Conservation (phyloP, 2,329 filamentous ascomycete species). For the Mycogone perniciosa region DNA sequence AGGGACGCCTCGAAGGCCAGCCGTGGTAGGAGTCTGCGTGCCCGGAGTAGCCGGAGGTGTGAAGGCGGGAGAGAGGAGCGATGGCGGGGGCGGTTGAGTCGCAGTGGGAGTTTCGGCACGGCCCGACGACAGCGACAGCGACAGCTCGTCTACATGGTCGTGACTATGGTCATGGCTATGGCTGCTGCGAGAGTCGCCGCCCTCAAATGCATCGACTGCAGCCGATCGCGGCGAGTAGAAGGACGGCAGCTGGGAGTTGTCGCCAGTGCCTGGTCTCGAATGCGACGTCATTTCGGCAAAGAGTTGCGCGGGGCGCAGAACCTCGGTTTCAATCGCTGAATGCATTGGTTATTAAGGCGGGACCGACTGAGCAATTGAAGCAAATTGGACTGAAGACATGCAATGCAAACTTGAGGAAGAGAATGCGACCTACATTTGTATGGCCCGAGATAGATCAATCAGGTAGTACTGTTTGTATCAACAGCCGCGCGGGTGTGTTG, state of each 20-base stretch:
- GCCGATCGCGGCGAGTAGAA: constrained; percentile 41
- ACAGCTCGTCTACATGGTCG: constrained; percentile 30
- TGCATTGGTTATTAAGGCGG: constrained; percentile 3
- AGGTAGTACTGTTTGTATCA: not conserved
- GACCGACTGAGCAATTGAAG: no score
- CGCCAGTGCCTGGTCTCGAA: constrained; percentile 7
- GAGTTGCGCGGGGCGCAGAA: constrained; percentile 3
- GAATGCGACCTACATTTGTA: not conserved
- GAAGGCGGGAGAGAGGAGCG: constrained; percentile 81
- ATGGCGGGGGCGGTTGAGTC: constrained; percentile 44
- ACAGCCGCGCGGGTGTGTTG: constrained; percentile 10
- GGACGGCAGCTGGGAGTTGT: constrained; percentile 35
- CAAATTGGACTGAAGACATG: no score
- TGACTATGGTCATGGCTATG: constrained; percentile 14
- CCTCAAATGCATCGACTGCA: constrained; percentile 18
- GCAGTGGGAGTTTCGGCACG: constrained; percentile 9
- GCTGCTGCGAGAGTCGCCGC: not conserved
- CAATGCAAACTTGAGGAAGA: not conserved
- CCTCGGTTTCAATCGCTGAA: constrained; percentile 6
- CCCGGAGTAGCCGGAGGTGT: constrained; percentile 64
- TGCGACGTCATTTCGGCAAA: constrained; percentile 5
- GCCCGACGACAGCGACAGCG: constrained; percentile 30
- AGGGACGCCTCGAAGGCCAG: constrained; percentile 46
- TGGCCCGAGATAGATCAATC: no score
- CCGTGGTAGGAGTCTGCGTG: constrained; percentile 43